Evolutionary conservation across 2,329 filamentous ascomycete genomes (phyloP), one percentile per base, ranked within the genome.

Genomic region (Microcyclospora pomicola): DNA sequence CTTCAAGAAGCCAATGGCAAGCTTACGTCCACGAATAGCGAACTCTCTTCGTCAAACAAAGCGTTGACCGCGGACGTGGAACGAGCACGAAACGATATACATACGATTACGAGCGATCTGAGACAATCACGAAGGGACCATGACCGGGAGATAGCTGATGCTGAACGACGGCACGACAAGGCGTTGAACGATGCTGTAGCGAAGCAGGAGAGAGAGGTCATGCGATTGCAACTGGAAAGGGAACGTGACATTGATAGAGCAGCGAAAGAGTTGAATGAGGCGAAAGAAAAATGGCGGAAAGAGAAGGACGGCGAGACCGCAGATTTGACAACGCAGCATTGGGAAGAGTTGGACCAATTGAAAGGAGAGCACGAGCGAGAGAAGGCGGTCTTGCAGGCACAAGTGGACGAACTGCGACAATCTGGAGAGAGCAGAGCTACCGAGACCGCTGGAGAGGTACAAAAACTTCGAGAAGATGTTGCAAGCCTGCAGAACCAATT

Each of bases 1-100:
- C 19, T 24, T 7, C 19, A 39, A 35, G 38, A 24, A 24, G 19
- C 19, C 19, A 24, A 24, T 24, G 19, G 19, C 19, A 24, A 24
- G 41, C 41, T 55, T 13, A 49, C 43, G 12, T 38, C 44, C 27
- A 45, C 50, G n/a, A 56, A 55, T 38, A 46, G 44, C 33, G 51
- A 71, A 35, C 54, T 77, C 12, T 64, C 64, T 10, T 63, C 70
- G 34, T 53, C 59, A 41, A 77, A 77, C 44, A 60, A 68, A 13
- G 61, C 60, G 6, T 56, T 88, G 5, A 73, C 80, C 34, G 67
- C 68, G n/a, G 81, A 93, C 42, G 60, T 92, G 41, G 75, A 58
- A 33, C 52, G 54, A 39, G 49, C 50, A 34, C 50, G 52, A 33
- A 52, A 41, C 41, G 53, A 58, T 30, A 39, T 58, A 12, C 52